Percentiles rank a stretch among this genome's conserved stretches.
These are phyloP conservation scores for Blastobotrys indianensis DNA, from an alignment of 1,139 yeast species.

Conservation along the genomic window DNA sequence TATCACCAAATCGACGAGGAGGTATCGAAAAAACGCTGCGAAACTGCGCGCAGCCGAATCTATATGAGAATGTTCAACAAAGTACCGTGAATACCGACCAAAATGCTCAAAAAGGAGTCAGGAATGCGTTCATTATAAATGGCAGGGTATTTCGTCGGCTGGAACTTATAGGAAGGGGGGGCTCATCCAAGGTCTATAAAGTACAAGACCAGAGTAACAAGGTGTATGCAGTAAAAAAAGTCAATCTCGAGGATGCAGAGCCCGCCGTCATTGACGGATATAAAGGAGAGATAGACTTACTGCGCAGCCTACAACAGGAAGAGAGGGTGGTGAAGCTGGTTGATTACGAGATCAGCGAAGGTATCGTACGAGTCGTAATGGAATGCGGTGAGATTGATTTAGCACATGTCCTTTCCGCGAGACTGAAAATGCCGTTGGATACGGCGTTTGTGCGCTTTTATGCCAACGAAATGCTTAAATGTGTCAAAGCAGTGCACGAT, in stretches of 20 bases:
- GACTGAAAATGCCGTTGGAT: constrained; percentile 54
- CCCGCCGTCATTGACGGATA: constrained; percentile 67
- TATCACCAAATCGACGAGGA: too few species aligned
- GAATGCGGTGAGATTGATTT: constrained; percentile 93
- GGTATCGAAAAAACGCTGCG: neutral
- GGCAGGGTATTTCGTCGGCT: constrained; percentile 63
- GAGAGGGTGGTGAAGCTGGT: constrained; percentile 72
- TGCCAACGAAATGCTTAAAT: constrained; percentile 70
- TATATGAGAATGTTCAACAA: too few species aligned
- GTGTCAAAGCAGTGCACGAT: constrained; percentile 82
- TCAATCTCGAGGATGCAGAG: constrained; percentile 66
- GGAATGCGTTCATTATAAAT: constrained; percentile 41
- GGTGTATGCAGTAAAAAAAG: constrained; percentile 76
- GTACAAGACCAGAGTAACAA: constrained; percentile 53
- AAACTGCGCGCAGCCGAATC: neutral
- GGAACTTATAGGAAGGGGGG: constrained; percentile 85
- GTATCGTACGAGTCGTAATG: constrained; percentile 72
- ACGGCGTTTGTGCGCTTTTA: constrained; percentile 75
- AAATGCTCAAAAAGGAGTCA: too few species aligned
- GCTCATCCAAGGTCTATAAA: constrained; percentile 86
- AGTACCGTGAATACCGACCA: too few species aligned
- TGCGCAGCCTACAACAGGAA: constrained; percentile 53
- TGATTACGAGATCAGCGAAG: constrained; percentile 64
- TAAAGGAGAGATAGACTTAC: constrained; percentile 81
- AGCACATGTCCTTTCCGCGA: constrained; percentile 68